phyloP scores from a whole-genome alignment of 1,139 yeast genomes.

The Fermentozyma sake region DNA sequence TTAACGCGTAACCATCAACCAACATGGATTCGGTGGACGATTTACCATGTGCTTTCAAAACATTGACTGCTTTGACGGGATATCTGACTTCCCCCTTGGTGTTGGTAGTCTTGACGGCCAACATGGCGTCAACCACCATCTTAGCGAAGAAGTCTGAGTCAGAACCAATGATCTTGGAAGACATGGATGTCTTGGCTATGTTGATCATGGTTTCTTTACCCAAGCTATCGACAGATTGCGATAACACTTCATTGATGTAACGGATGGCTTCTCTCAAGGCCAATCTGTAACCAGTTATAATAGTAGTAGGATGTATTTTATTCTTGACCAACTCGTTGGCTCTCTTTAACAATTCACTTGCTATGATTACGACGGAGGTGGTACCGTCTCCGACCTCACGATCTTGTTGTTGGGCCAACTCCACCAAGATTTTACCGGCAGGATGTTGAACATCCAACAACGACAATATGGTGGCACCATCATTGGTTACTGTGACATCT shows the following conservation, averaged over 20 bases:
- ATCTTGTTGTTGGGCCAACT: slow-evolving; percentile 97
- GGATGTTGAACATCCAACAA: slow-evolving; percentile 97
- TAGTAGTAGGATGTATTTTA: slow-evolving; percentile 95
- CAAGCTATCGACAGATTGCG: slow-evolving; percentile 72
- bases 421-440: slow-evolving; percentile 95
- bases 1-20: slow-evolving; percentile 91
- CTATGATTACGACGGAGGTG: slow-evolving; percentile 93
- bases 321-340: slow-evolving; percentile 93
- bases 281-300: slow-evolving; percentile 91
- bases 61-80: slow-evolving; percentile 96
- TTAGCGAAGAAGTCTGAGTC: slow-evolving; percentile 87
- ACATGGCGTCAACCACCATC: slow-evolving; percentile 92
- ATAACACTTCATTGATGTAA: slow-evolving; percentile 80
- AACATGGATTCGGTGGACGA: slow-evolving; percentile 81
- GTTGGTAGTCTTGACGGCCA: slow-evolving; percentile 90
- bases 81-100: slow-evolving; percentile 84
- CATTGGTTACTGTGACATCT: slow-evolving; percentile 97
- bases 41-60: slow-evolving; percentile 95
- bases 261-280: slow-evolving; percentile 91
- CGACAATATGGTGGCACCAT: slow-evolving; percentile 94
- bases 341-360: slow-evolving; percentile 84
- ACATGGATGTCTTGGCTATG: slow-evolving; percentile 96
- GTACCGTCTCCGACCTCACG: slow-evolving; percentile 99
- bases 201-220: slow-evolving; percentile 81
- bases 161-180: slow-evolving; percentile 93